Base-by-base conservation (phyloP, 2,329 filamentous ascomycete species). In the Uncinocarpus reesii region DNA sequence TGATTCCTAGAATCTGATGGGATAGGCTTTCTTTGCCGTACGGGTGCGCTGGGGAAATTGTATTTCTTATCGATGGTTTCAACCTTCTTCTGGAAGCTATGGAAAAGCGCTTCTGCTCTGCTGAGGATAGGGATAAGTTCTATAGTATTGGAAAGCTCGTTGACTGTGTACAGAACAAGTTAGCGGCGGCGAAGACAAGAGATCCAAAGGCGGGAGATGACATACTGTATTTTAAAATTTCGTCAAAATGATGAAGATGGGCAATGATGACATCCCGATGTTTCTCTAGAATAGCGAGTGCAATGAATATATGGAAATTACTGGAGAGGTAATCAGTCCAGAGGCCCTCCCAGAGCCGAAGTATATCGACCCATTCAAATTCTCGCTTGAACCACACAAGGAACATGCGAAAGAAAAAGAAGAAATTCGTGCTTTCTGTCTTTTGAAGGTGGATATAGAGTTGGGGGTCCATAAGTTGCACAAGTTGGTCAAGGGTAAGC, bases 331-430 rank as follows among this genome's bases (percentile, higher is more conserved):
- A 92, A 63, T 98, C 92, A 1, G 92, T 96, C 92, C 93, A 98
- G 2, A 96, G 70, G 0, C 78, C 75, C 66, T 98, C 92, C 92
- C 92, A 98, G 3, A 98, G 71, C 15, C 85, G 78, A 28, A 96
- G 71, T 8, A 95, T 80, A 60, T 96, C 88, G 41, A 76, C 65
- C 86, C 90, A 98, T 56, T 80, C 77, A 59, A 98, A 98, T 66
- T 98, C 92, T 41, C 92, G 83, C 72, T 98, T 98, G 67, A 92
- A 98, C 92, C 92, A 98, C 7, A 98, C 92, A 1, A 98, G 75
- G 28, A 98, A 75, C 92, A 96, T 96, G 52, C 92, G 85, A 78
- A 96, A 98, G 73, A 98, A 96, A 73, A 98, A 98, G 69, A 98
- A 98, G 68, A 98, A 98, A 65, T 98, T 98, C 20, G 92, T 98